Percentiles rank a stretch among this genome's conserved stretches.
phyloP scores from a whole-genome alignment of 208 protist species.

The Acanthamoeba sp. region DNA sequence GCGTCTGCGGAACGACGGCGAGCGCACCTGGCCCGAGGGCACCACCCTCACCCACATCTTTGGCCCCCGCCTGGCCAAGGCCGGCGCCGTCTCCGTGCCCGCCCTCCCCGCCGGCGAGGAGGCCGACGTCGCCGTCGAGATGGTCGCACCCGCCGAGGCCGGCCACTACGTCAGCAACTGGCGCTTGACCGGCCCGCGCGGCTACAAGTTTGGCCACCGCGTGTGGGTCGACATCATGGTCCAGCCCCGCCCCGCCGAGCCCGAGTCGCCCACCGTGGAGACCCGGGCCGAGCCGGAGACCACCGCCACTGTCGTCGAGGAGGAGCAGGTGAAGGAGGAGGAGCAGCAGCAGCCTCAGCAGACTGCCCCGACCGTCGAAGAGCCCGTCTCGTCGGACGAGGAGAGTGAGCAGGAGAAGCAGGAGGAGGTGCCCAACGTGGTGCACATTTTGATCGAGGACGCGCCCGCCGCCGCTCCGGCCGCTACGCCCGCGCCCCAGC shows the following conservation, averaged over 20 bases:
- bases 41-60: constrained; percentile 58
- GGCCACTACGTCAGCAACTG: constrained; percentile 49
- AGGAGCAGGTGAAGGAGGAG: not conserved
- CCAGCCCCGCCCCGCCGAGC: not conserved
- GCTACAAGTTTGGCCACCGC: constrained; percentile 39
- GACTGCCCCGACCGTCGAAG: not conserved
- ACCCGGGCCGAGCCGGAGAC: not conserved
- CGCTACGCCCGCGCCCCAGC: not conserved
- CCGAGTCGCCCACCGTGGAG: not conserved
- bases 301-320: not conserved
- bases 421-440: not conserved
- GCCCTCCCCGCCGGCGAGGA: constrained; percentile 26
- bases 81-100: not conserved
- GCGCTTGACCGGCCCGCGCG: not conserved
- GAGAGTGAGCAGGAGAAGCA: not conserved
- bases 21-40: constrained; percentile 70
- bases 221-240: constrained; percentile 13
- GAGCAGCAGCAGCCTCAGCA: not conserved
- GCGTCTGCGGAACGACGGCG: constrained; percentile 76
- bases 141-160: constrained; percentile 2
- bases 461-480: not conserved
- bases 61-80: constrained; percentile 44
- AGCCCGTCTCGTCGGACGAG: not conserved
- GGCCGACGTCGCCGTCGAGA: constrained; percentile 25
- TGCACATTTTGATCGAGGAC: not conserved